A percentile compares a stretch with the other conserved stretches of the same genome.
These are phyloP conservation scores for Cornus controversa DNA, from an alignment of 148 eudicot species.

Conservation along the genomic window DNA sequence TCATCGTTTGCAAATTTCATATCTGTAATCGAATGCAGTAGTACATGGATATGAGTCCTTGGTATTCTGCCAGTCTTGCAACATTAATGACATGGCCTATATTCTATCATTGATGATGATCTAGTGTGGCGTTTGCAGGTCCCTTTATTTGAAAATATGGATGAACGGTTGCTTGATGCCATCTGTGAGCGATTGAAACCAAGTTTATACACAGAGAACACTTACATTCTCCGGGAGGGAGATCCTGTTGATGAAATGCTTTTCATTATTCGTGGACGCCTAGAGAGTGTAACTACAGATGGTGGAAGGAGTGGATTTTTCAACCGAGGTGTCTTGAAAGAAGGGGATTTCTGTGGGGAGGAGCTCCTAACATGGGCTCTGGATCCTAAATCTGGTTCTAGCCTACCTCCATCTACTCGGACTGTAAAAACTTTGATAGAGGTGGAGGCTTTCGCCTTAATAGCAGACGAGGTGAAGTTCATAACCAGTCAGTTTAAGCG, in stretches of 20 bases:
- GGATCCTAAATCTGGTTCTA: constrained; percentile 40
- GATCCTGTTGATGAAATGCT: constrained; percentile 46
- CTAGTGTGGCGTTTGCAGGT: constrained; percentile 19
- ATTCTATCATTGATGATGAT: neutral
- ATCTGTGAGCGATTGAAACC: constrained; percentile 45
- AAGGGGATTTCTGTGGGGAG: constrained; percentile 43
- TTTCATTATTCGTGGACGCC: constrained; percentile 44
- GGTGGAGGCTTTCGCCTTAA: constrained; percentile 42
- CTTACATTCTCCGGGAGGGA: constrained; percentile 35
- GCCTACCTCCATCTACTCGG: constrained; percentile 39
- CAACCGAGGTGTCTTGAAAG: constrained; percentile 39
- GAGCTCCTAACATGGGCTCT: constrained; percentile 46
- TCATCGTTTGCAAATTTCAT: no score
- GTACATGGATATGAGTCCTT: no score
- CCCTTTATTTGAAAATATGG: constrained; percentile 42
- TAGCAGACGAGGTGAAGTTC: constrained; percentile 41
- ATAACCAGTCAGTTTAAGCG: constrained; percentile 41
- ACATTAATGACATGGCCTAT: neutral
- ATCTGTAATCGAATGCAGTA: no score
- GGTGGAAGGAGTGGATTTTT: constrained; percentile 46
- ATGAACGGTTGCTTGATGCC: constrained; percentile 42
- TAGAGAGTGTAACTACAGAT: constrained; percentile 42
- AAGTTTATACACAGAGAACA: constrained; percentile 35
- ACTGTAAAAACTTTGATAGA: constrained; percentile 40
- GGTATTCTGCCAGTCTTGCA: neutral